These are phyloP conservation scores for Lantana camara DNA, from an alignment of 257 asterid species.

Conservation along the genomic window DNA sequence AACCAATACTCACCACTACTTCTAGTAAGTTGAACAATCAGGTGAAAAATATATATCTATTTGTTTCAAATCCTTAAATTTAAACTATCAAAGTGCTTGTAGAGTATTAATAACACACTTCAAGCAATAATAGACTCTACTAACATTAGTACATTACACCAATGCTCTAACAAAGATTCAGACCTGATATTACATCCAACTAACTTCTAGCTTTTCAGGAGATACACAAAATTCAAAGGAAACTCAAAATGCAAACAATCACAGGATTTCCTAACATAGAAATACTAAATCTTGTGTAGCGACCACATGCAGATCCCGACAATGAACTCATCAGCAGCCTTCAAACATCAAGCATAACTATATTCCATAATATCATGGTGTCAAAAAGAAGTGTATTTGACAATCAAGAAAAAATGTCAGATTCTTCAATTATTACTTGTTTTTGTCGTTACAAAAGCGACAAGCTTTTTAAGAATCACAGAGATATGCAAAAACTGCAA, in stretches of 20 bases:
- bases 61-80: no score
- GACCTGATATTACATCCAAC: slow-evolving; percentile 1
- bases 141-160: no score
- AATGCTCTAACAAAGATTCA: background rate
- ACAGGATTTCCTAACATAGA: background rate
- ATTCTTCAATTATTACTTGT: slow-evolving; percentile 18
- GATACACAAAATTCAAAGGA: background rate
- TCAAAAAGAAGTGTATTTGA: no score
- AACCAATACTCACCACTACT: slow-evolving; percentile 6
- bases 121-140: background rate
- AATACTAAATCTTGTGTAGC: slow-evolving; percentile 1
- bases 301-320: slow-evolving; percentile 13
- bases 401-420: background rate
- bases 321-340: slow-evolving; percentile 20
- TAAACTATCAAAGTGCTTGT: no score
- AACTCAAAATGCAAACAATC: background rate
- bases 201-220: background rate
- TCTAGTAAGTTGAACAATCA: background rate
- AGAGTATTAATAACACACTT: no score
- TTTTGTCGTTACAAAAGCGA: slow-evolving; percentile 6
- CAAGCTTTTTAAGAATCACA: background rate
- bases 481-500: background rate
- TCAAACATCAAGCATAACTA: slow-evolving; percentile 5
- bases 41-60: background rate
- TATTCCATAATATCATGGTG: slow-evolving; percentile 16